A percentile compares a stretch with the other conserved stretches of the same genome.
These are phyloP conservation scores for Dissophora globulifera DNA, from an alignment of 192 early-diverging fungal species.

Conservation along the genomic window DNA sequence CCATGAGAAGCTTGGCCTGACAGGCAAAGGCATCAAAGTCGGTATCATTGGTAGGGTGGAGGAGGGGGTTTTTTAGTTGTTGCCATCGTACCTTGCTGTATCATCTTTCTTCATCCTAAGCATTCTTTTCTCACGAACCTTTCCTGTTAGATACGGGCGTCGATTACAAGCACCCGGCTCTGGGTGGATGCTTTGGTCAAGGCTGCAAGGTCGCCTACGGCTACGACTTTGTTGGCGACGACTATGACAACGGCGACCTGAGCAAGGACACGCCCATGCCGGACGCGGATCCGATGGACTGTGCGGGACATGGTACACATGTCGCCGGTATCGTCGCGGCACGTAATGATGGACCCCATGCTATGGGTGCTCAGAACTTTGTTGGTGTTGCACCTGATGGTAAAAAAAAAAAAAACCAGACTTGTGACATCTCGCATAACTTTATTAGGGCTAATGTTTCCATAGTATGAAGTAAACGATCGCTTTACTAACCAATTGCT, in stretches of 20 bases:
- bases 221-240: conserved; percentile 70
- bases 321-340: conserved; percentile 79
- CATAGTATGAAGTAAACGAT: too few relatives aligned
- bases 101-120: too few relatives aligned
- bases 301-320: conserved; percentile 74
- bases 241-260: conserved; percentile 26
- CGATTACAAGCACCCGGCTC: conserved; percentile 68
- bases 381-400: conserved; percentile 86
- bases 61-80: too few relatives aligned
- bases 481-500: too few relatives aligned
- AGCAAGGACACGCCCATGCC: conserved; percentile 54
- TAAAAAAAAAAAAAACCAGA: conserved; percentile 9
- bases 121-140: too few relatives aligned
- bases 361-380: conserved; percentile 55
- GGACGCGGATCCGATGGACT: conserved; percentile 66
- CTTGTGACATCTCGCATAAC: background rate
- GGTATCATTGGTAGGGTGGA: conserved; percentile 62
- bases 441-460: background rate
- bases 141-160: conserved; percentile 60
- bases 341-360: conserved; percentile 61
- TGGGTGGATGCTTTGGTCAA: conserved; percentile 66
- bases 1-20: conserved; percentile 23
- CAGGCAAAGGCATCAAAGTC: conserved; percentile 59
- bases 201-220: conserved; percentile 65
- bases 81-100: background rate